phyloP scores from a whole-genome alignment of 257 asterid species.

The Lithospermum erythrorhizon region DNA sequence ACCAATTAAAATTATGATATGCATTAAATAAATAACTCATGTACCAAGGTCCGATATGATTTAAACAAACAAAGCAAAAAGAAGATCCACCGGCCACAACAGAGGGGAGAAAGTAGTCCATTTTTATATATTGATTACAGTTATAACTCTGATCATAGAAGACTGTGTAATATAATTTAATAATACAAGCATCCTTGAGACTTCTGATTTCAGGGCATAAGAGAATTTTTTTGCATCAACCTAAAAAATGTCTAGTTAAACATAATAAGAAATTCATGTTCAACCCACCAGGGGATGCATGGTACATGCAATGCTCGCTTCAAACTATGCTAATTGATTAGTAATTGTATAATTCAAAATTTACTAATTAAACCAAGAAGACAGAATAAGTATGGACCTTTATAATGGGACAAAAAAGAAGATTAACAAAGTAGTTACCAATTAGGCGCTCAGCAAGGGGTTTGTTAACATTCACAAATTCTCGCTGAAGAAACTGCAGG shows the following conservation, averaged over 20 bases:
- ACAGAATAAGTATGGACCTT: background rate
- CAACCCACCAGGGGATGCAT: background rate
- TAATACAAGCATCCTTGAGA: too few species aligned
- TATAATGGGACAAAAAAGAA: background rate
- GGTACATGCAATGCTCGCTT: background rate
- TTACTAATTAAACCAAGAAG: background rate
- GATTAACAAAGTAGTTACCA: slow-evolving; percentile 33
- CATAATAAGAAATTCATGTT: background rate
- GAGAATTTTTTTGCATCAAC: background rate
- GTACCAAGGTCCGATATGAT: background rate
- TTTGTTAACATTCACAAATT: slow-evolving; percentile 79
- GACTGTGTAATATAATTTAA: background rate
- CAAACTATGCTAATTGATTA: background rate
- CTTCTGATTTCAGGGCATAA: too few species aligned
- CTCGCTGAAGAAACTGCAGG: slow-evolving; percentile 83
- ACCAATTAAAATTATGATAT: background rate
- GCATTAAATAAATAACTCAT: background rate
- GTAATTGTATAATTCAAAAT: background rate
- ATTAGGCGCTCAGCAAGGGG: slow-evolving; percentile 71
- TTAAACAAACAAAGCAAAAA: too few species aligned
- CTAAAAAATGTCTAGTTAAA: background rate
- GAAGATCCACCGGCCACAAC: background rate
- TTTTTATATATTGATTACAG: background rate
- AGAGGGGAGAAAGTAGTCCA: background rate
- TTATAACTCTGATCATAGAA: background rate